Evolutionary conservation across 768 basidiomycete genomes (phyloP).

Genomic region (Lactarius sp.): DNA sequence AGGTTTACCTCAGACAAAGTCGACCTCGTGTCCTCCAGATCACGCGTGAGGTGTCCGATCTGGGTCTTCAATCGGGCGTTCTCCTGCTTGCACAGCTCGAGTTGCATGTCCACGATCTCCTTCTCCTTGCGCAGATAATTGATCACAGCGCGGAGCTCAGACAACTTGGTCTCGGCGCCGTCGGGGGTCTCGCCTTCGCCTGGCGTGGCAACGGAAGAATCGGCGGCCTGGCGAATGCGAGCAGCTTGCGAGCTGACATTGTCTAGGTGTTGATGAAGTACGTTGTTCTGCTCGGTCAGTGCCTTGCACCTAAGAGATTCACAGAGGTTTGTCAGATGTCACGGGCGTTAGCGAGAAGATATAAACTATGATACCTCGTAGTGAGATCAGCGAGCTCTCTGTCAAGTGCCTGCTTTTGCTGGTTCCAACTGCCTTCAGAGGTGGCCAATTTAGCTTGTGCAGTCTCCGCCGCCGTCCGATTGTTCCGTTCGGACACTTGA

Average conservation of each 20-base stretch:
- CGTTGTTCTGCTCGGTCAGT: slow-evolving; percentile 65
- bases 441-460: slow-evolving; percentile 65
- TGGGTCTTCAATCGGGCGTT: slow-evolving; percentile 68
- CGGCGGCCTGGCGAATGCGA: slow-evolving; percentile 68
- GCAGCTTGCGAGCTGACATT: slow-evolving; percentile 77
- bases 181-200: slow-evolving; percentile 45
- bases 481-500: slow-evolving; percentile 53
- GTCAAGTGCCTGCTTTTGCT: slow-evolving; percentile 70
- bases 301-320: slow-evolving; percentile 55
- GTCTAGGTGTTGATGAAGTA: slow-evolving; percentile 81
- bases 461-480: slow-evolving; percentile 60
- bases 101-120: slow-evolving; percentile 84
- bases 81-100: slow-evolving; percentile 78
- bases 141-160: slow-evolving; percentile 73
- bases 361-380: slow-evolving; percentile 45
- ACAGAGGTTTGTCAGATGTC: neutral
- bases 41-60: slow-evolving; percentile 66
- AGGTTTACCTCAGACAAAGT: slow-evolving; percentile 62
- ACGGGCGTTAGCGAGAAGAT: neutral
- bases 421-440: slow-evolving; percentile 75
- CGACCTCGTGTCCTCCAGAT: slow-evolving; percentile 62
- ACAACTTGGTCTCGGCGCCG: slow-evolving; percentile 57
- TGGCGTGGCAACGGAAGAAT: slow-evolving; percentile 38
- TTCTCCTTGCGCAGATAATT: slow-evolving; percentile 85
- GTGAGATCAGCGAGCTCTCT: slow-evolving; percentile 74